A percentile compares a stretch with the other conserved stretches of the same genome.
Conservation (phyloP, 2,329 filamentous ascomycete genomes). For the Penicillium sp. region DNA sequence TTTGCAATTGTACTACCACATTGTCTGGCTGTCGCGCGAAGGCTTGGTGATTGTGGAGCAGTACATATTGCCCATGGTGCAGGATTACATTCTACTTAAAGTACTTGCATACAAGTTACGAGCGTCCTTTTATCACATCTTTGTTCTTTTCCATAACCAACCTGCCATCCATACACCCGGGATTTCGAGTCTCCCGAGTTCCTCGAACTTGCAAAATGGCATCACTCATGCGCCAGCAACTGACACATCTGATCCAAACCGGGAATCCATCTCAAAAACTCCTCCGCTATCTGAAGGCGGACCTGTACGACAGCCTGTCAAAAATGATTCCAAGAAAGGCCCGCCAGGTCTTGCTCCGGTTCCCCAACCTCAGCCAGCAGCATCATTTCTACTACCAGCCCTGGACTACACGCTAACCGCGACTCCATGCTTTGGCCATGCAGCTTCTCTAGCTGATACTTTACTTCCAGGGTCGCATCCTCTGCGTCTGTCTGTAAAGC, state of each 20-base stretch:
- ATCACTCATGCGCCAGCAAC: slow-evolving; percentile 5
- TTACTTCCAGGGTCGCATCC: slow-evolving; percentile 86
- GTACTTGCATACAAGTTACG: slow-evolving; percentile 88
- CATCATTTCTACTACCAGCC: slow-evolving; percentile 75
- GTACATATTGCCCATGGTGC: slow-evolving; percentile 81
- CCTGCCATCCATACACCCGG: slow-evolving; percentile 67
- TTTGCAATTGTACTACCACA: slow-evolving; percentile 80
- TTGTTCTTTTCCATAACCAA: slow-evolving; percentile 91
- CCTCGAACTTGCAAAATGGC: slow-evolving; percentile 25
- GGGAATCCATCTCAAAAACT: slow-evolving; percentile 38
- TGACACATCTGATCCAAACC: slow-evolving; percentile 18
- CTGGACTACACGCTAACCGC: slow-evolving; percentile 81
- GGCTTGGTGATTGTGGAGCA: slow-evolving; percentile 80
- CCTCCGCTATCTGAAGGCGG: slow-evolving; percentile 54
- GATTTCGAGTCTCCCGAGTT: slow-evolving; percentile 38
- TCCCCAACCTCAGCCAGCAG: slow-evolving; percentile 38
- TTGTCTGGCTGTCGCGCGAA: slow-evolving; percentile 92
- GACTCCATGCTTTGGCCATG: slow-evolving; percentile 74
- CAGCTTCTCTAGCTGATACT: slow-evolving; percentile 67
- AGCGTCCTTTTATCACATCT: slow-evolving; percentile 94
- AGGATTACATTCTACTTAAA: slow-evolving; percentile 74
- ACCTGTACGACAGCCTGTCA: slow-evolving; percentile 41
- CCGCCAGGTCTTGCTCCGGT: slow-evolving; percentile 36
- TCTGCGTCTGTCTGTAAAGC: slow-evolving; percentile 79
- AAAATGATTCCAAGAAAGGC: slow-evolving; percentile 27